A percentile compares a stretch with the other conserved stretches of the same genome.
Evolutionary conservation across 306 rosid genomes (phyloP).

Genomic region (Sophora flavescens): DNA sequence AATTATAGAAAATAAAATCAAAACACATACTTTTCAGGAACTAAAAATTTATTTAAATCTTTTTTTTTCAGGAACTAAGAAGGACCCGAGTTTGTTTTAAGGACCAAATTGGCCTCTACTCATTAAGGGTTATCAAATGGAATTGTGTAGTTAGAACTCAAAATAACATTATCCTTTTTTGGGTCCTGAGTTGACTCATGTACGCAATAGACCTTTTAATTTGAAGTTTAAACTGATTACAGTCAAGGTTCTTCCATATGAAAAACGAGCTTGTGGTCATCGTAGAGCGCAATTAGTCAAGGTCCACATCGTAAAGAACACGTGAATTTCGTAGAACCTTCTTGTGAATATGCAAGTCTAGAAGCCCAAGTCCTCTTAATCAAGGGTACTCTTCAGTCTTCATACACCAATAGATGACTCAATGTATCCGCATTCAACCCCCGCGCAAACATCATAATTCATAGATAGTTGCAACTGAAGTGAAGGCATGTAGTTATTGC

Average conservation of each 20-base stretch:
- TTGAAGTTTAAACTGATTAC: constrained; percentile 19
- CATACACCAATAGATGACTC: neutral
- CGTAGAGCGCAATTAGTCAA: constrained; percentile 14
- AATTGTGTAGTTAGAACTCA: constrained; percentile 19
- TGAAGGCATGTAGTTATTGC: neutral
- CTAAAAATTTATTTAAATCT: too few relatives aligned
- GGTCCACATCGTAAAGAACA: neutral
- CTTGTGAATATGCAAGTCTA: neutral
- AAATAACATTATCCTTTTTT: constrained; percentile 36
- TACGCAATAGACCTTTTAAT: neutral
- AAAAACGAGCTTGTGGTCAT: constrained; percentile 9
- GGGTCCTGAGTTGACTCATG: constrained; percentile 25
- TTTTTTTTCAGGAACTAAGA: too few relatives aligned
- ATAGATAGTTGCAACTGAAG: neutral
- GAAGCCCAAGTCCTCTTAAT: too few relatives aligned
- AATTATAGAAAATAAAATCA: too few relatives aligned
- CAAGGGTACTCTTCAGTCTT: too few relatives aligned
- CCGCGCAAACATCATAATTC: neutral
- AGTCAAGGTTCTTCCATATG: neutral
- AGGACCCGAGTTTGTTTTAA: too few relatives aligned
- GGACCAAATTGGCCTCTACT: too few relatives aligned
- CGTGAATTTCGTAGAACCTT: constrained; percentile 33
- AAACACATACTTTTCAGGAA: too few relatives aligned
- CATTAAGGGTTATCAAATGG: neutral
- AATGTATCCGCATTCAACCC: neutral